Base-by-base conservation (phyloP, 2,329 filamentous ascomycete species). In the Penicillium janthinellum region DNA sequence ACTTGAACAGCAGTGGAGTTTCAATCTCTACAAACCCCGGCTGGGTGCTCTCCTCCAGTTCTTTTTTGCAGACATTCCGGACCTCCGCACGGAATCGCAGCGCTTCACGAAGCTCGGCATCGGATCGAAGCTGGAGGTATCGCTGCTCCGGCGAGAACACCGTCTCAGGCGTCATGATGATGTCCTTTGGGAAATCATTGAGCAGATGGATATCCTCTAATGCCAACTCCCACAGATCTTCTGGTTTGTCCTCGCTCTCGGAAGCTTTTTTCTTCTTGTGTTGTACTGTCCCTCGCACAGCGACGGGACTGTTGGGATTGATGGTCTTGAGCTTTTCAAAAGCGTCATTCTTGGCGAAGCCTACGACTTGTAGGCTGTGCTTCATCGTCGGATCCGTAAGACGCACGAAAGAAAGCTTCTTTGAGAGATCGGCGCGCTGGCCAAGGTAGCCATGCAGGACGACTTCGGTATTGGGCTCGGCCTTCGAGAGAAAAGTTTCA, bases 1-100 rank as follows among this genome's bases (percentile, higher is more conserved):
- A 97, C 75, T 98, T 99, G 84, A 99, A 99, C 0, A 99, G 83
- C 4, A 97, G 80, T 0, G 95, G 95, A 0, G 95, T 99, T 74
- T 99, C 95, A 35, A 98, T 85, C 66, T 98, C 90, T 12, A 84
- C 80, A 69, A 93, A 94, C 0, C 71, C 65, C 2, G 74, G 75
- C 1, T 81, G 83, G 28, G 82, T 80, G 5, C 81, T 74, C 15
- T 83, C 55, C 39, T 67, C 79, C 35, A 92, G 79, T 57, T 84
- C 81, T 8, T 81, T 71, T 48, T 83, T 81, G 63, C 81, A 86
- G 35, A 82, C 77, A 59, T 81, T 81, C 4, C 79, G 81, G 4
- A 89, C 82, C 64, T 82, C 80, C 25, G 86, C 83, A n/a, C 96
- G 86, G 64, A 94, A 88, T 0, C 80, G 74, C 2, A 99, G 82